These are phyloP conservation scores for Alternaria solani DNA, from an alignment of 2,329 filamentous ascomycete genomes.

Conservation along the genomic window DNA sequence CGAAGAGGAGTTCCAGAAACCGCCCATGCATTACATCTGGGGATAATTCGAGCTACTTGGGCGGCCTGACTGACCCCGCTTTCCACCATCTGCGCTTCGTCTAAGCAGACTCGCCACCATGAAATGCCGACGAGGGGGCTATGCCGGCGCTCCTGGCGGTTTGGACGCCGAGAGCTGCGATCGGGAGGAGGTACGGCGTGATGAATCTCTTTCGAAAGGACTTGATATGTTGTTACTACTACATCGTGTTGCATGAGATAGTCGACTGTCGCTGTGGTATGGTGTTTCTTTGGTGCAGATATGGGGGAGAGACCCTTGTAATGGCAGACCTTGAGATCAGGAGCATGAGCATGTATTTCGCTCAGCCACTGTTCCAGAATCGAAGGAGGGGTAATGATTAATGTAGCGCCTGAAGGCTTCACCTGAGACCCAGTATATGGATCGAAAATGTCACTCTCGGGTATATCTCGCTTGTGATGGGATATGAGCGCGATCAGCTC, in stretches of 20 bases:
- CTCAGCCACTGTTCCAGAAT: conserved; percentile 70
- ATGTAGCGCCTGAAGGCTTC: conserved; percentile 62
- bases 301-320: conserved; percentile 61
- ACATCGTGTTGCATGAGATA: conserved; percentile 63
- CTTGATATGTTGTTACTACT: conserved; percentile 69
- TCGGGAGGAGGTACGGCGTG: conserved; percentile 75
- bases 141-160: conserved; percentile 70
- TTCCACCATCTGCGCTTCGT: conserved; percentile 91
- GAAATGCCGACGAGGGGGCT: conserved; percentile 82
- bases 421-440: conserved; percentile 56
- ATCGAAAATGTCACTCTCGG: conserved; percentile 44
- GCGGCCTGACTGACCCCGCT: conserved; percentile 86
- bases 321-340: conserved; percentile 62
- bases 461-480: conserved; percentile 61
- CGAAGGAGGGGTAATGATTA: conserved; percentile 69
- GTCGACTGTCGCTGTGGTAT: conserved; percentile 53
- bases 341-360: conserved; percentile 66
- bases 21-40: conserved; percentile 87
- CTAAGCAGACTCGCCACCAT: conserved; percentile 84
- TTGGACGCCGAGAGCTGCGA: conserved; percentile 70
- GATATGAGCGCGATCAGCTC: conserved; percentile 77
- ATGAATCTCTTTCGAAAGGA: conserved; percentile 82
- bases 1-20: conserved; percentile 90
- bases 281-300: conserved; percentile 39
- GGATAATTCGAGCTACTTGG: conserved; percentile 78